phyloP scores from a whole-genome alignment of 2,329 filamentous ascomycete species.

The Rhynchosporium agropyri region DNA sequence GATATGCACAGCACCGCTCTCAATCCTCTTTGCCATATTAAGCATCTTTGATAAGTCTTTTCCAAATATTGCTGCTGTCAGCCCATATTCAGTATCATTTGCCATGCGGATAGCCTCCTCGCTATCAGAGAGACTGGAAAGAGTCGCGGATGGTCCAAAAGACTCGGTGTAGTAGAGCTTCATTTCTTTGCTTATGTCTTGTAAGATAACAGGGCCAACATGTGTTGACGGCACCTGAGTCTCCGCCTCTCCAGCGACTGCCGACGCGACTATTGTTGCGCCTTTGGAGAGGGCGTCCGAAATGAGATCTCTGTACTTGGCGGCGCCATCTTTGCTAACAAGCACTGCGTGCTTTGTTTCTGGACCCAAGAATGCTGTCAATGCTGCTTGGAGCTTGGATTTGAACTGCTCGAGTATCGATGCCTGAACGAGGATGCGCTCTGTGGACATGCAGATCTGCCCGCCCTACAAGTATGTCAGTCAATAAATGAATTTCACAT shows the following conservation, averaged over 20 bases:
- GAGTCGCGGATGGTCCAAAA: constrained; percentile 74
- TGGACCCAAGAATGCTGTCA: too few species aligned
- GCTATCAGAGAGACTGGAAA: constrained; percentile 66
- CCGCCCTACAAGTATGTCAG: constrained; percentile 49
- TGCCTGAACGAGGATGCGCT: constrained; percentile 63
- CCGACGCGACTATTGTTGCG: constrained; percentile 49
- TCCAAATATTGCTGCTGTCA: constrained; percentile 73
- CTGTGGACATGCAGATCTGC: constrained; percentile 86
- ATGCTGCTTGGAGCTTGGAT: constrained; percentile 49
- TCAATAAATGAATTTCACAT: too few species aligned
- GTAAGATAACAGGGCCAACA: constrained; percentile 68
- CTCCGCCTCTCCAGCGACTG: constrained; percentile 59
- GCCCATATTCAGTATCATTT: constrained; percentile 81
- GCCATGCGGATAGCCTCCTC: constrained; percentile 74
- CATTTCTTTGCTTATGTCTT: constrained; percentile 70
- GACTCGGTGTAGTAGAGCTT: constrained; percentile 74
- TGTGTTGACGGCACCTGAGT: constrained; percentile 43
- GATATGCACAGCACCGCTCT: constrained; percentile 64
- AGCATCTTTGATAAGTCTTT: constrained; percentile 53
- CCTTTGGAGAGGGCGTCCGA: constrained; percentile 52
- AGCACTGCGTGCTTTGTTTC: too few species aligned
- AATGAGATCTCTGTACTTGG: too few species aligned
- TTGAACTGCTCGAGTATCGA: constrained; percentile 44
- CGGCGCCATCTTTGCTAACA: too few species aligned
- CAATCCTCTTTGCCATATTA: constrained; percentile 49